Conservation (phyloP, 2,329 filamentous ascomycete species). For the Golovinomyces cichoracearum region DNA sequence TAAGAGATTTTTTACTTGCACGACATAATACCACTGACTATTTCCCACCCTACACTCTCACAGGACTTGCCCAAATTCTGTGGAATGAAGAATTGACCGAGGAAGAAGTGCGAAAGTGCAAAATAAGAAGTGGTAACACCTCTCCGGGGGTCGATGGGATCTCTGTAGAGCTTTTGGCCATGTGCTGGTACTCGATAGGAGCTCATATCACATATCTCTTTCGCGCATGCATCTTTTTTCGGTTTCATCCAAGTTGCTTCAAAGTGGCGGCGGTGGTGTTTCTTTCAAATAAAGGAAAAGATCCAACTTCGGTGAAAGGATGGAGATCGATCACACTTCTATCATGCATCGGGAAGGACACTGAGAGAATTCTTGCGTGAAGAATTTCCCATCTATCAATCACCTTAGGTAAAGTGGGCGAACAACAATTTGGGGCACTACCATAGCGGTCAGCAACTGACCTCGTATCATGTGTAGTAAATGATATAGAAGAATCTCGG, state of each 20-base stretch:
- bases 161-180: background rate
- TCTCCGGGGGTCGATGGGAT: background rate
- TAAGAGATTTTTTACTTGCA: background rate
- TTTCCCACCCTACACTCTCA: background rate
- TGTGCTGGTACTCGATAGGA: background rate
- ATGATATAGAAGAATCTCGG: background rate
- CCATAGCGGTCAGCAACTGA: background rate
- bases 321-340: background rate
- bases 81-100: background rate
- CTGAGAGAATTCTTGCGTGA: too few species aligned
- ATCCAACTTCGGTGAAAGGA: background rate
- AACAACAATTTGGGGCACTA: background rate
- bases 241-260: background rate
- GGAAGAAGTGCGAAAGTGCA: background rate
- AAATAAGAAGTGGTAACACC: background rate
- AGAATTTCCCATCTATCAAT: background rate
- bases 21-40: background rate
- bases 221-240: background rate
- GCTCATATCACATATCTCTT: background rate
- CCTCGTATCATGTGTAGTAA: background rate
- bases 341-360: background rate
- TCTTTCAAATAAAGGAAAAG: background rate
- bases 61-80: background rate
- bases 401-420: background rate
- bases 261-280: background rate